These are phyloP conservation scores for Oemleria cerasiformis DNA, from an alignment of 306 rosid genomes.

Conservation along the genomic window DNA sequence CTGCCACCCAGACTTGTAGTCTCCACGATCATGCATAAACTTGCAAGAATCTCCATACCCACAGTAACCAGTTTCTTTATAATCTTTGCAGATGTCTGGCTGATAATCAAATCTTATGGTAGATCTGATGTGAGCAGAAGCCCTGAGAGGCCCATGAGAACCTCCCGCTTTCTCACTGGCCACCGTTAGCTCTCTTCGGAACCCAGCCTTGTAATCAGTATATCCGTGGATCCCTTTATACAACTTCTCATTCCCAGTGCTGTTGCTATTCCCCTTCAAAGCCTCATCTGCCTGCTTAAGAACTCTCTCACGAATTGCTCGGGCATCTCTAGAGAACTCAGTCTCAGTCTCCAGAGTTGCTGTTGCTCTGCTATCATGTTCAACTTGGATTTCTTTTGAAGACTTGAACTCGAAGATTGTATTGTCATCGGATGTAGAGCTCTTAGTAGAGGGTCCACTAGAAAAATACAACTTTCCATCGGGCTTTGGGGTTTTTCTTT, in stretches of 20 bases:
- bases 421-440: constrained; percentile 10
- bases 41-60: constrained; percentile 84
- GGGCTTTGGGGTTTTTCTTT: constrained; percentile 33
- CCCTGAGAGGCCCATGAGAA: constrained; percentile 85
- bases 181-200: constrained; percentile 75
- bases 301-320: constrained; percentile 74
- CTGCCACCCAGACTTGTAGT: constrained; percentile 91
- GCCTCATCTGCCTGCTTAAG: constrained; percentile 64
- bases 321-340: constrained; percentile 67
- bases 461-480: constrained; percentile 38
- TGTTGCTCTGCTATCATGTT: constrained; percentile 76
- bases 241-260: constrained; percentile 47
- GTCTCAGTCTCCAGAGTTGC: constrained; percentile 85
- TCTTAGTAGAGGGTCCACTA: constrained; percentile 27
- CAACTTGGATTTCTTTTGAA: constrained; percentile 75
- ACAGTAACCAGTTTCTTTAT: constrained; percentile 84
- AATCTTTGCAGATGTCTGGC: constrained; percentile 88
- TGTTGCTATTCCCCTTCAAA: constrained; percentile 49
- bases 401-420: constrained; percentile 48
- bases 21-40: constrained; percentile 97
- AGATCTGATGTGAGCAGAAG: constrained; percentile 86
- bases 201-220: constrained; percentile 81
- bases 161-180: constrained; percentile 88
- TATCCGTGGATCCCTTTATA: constrained; percentile 75
- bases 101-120: constrained; percentile 85